Base-by-base conservation (phyloP, 164 flowering plant species). In the Vitis riparia region DNA sequence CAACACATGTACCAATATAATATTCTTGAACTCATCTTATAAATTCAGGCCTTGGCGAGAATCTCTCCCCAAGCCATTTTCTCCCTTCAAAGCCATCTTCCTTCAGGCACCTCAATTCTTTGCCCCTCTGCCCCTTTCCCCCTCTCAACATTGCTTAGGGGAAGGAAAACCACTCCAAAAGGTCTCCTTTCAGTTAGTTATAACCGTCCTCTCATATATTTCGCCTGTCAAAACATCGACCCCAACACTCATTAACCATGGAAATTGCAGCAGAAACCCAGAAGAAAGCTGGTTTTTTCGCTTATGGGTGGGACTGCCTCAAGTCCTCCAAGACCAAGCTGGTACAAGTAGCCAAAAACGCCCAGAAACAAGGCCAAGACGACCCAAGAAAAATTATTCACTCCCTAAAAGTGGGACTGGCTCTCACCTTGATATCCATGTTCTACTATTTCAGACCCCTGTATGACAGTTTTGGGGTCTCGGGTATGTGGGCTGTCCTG, bases 401-500 rank as follows among this genome's bases (percentile, higher is more conserved):
- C 78, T 83, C 93, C 16, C 52, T 89, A 2, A 92, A 92, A 71
- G 89, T 92, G 70, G 97, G 87, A 51, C 57, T 89, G 30, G 95
- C 97, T 10, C 89, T 92, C 67, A 86, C 97, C 48, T 68, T 90
- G 27, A 95, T 92, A 15, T 89, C 92, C 4, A 73, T 86, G 37
- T 69, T 90, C 59, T 92, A 92, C 85, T 90, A 87, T 62, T 72
- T 74, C 29, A 71, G 81, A 51, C 88, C 93, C 17, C 82, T 90
- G 51, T 92, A 85, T 59, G 77, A 85, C 49, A 78, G 91, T 52
- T 85, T 86, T 44, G 97, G 93, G 1, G 77, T 76, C 27, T 67
- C 90, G 0, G 90, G 82, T 7, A 89, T 92, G 77, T 92, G 97
- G 97, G 97, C 95, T 37, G 85, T 92, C 14, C 71, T 92, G n/a